Percentiles rank a stretch among this genome's conserved stretches.
These are phyloP conservation scores for Fusarium neocosmosporiellum DNA, from an alignment of 2,329 filamentous ascomycete species.

Conservation along the genomic window DNA sequence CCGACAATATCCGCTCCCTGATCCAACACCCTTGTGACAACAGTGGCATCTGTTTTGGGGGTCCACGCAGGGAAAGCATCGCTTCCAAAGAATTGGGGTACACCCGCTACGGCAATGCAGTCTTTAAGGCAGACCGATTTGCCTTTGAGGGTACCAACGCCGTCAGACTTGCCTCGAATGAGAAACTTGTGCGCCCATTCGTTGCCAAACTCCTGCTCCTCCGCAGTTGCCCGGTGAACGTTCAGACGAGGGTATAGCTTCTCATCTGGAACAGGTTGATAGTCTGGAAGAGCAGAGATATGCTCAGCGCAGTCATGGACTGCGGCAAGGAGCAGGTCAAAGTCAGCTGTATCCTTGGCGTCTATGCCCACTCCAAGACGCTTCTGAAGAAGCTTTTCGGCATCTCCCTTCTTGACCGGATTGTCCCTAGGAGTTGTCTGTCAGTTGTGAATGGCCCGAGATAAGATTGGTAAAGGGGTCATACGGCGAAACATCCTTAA, in stretches of 20 bases:
- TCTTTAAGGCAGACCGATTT: conserved; percentile 65
- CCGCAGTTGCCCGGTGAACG: conserved; percentile 51
- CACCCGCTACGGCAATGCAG: conserved; percentile 63
- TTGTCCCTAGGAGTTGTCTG: conserved; percentile 45
- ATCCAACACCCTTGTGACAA: conserved; percentile 62
- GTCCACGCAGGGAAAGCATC: conserved; percentile 62
- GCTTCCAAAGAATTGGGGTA: conserved; percentile 65
- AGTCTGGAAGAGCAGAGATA: conserved; percentile 58
- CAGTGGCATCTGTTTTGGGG: conserved; percentile 63
- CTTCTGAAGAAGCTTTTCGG: conserved; percentile 49
- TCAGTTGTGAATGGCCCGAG: not conserved
- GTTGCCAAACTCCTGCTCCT: conserved; percentile 58
- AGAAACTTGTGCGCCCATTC: conserved; percentile 64
- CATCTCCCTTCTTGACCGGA: conserved; percentile 55
- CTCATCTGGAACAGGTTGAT: conserved; percentile 55
- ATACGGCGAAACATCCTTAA: conserved; percentile 52
- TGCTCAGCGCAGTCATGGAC: conserved; percentile 63
- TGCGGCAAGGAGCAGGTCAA: conserved; percentile 60
- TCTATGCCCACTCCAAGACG: conserved; percentile 51
- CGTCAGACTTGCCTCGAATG: conserved; percentile 49
- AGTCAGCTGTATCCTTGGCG: conserved; percentile 54
- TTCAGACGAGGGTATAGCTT: conserved; percentile 57
- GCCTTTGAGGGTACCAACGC: conserved; percentile 45
- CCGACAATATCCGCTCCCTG: conserved; percentile 62
- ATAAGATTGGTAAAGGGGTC: conserved; percentile 7